These are phyloP conservation scores for Scutellaria minor DNA, from an alignment of 257 asterid species.

Conservation along the genomic window DNA sequence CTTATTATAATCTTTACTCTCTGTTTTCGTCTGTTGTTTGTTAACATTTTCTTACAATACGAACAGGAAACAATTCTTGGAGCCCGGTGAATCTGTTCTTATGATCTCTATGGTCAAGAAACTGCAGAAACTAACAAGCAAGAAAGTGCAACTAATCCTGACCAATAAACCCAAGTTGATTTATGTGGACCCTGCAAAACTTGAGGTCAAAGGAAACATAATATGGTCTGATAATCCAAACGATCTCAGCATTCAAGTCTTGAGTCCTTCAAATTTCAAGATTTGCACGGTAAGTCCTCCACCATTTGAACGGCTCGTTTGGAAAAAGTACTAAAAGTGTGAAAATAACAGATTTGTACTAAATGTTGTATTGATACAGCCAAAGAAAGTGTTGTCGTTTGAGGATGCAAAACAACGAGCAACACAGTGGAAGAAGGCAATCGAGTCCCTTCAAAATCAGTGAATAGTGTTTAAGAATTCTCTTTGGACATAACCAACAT, in stretches of 20 bases:
- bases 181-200: slow-evolving; percentile 84
- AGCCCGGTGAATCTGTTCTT: slow-evolving; percentile 94
- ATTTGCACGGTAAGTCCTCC: slow-evolving; percentile 79
- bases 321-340: too few relatives aligned
- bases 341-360: neutral
- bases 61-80: slow-evolving; percentile 93
- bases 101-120: slow-evolving; percentile 98
- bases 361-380: slow-evolving; percentile 53
- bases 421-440: slow-evolving; percentile 89
- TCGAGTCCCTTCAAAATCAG: slow-evolving; percentile 88
- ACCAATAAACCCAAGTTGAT: slow-evolving; percentile 92
- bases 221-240: slow-evolving; percentile 91
- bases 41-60: neutral
- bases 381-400: slow-evolving; percentile 81
- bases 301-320: too few relatives aligned
- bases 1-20: neutral
- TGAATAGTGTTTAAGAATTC: slow-evolving; percentile 49
- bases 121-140: slow-evolving; percentile 82
- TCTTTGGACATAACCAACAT: slow-evolving; percentile 49
- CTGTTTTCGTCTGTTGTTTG: neutral
- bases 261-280: slow-evolving; percentile 84
- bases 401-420: slow-evolving; percentile 96
- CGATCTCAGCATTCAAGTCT: slow-evolving; percentile 87
- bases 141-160: slow-evolving; percentile 96
- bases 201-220: slow-evolving; percentile 78